Base-by-base conservation (phyloP, 2,329 filamentous ascomycete species). In the Drechslerella stenobrocha region DNA sequence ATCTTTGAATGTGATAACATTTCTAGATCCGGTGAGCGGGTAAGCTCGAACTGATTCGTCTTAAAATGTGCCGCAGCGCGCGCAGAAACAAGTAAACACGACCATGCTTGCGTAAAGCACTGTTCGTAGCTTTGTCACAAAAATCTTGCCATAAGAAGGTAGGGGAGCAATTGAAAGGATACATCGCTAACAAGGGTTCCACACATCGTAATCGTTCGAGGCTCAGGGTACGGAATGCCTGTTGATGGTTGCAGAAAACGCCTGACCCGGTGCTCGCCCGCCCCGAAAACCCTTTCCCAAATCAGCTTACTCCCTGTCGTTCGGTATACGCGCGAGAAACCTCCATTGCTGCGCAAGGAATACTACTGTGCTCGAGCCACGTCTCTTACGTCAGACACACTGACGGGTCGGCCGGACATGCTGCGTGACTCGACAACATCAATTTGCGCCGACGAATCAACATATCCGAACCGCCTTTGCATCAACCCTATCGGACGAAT, bases 371-470 rank as follows among this genome's bases (percentile, higher is more conserved):
- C n/a, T n/a, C 37, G 37, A 42, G 7, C 15, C 9, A 13, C 37
- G 7, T 42, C 37, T 42, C 61, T 66, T 48, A 66, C 61, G 61
- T 66, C 61, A 66, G 61, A 66, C 42, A 59, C 22, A 50, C 26
- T 58, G 48, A 58, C 32, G 40, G 35, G 42, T 30, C 42, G 42
- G 26, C n/a, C 37, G 18, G 9, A n/a, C 37, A 20, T 13, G 3
- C 3, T 15, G 15, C 34, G 15, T 37, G 34, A 13, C 34, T 13
- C 11, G 11, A 15, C 34, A 15, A 13, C 37, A 18, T 20, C 15
- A 7, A 18, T 20, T 20, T 42, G 13, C 37, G 13, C 53, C 18
- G 11, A 34, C 53, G 61, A 53, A 66, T 51, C 42, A 56, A 15
- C 28, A n/a, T n/a, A n/a, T n/a, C n/a, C n/a, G n/a, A n/a, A n/a